phyloP scores from a whole-genome alignment of 2,329 filamentous ascomycete genomes.

The Pyrenophora tritici-repentis region DNA sequence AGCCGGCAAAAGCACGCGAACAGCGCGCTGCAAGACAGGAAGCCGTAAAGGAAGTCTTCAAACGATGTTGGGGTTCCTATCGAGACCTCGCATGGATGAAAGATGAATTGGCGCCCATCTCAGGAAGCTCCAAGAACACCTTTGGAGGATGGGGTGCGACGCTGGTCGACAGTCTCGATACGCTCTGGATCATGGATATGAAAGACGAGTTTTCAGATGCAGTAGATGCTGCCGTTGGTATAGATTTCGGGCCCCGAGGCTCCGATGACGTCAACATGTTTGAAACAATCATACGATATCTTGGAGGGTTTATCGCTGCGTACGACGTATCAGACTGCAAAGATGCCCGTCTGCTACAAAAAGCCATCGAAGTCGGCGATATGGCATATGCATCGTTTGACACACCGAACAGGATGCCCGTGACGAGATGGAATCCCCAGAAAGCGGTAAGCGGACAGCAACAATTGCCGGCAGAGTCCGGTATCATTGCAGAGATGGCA shows the following conservation, averaged over 20 bases:
- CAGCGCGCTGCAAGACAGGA: constrained; percentile 3
- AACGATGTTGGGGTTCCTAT: constrained; percentile 55
- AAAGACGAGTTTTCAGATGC: constrained; percentile 53
- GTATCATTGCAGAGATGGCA: constrained; percentile 53
- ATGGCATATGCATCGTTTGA: constrained; percentile 82
- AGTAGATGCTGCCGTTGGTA: constrained; percentile 47
- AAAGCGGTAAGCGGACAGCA: constrained; percentile 40
- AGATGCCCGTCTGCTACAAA: constrained; percentile 72
- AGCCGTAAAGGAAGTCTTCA: constrained; percentile 41
- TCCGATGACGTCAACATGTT: constrained; percentile 53
- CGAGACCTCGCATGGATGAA: constrained; percentile 54
- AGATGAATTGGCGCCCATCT: constrained; percentile 52
- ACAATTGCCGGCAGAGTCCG: constrained; percentile 46
- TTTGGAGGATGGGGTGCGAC: constrained; percentile 55
- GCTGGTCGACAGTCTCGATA: constrained; percentile 52
- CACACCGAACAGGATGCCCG: constrained; percentile 90
- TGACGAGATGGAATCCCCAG: constrained; percentile 51
- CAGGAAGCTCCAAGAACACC: constrained; percentile 44
- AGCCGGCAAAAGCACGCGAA: not conserved
- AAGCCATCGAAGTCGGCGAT: constrained; percentile 78
- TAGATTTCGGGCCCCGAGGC: constrained; percentile 48
- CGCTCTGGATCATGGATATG: constrained; percentile 53
- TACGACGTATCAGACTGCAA: constrained; percentile 76
- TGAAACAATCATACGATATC: constrained; percentile 70
- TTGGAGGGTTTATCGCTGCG: constrained; percentile 82